phyloP scores from a whole-genome alignment of 73 alveolate species.

The Paramecium octaurelia region DNA sequence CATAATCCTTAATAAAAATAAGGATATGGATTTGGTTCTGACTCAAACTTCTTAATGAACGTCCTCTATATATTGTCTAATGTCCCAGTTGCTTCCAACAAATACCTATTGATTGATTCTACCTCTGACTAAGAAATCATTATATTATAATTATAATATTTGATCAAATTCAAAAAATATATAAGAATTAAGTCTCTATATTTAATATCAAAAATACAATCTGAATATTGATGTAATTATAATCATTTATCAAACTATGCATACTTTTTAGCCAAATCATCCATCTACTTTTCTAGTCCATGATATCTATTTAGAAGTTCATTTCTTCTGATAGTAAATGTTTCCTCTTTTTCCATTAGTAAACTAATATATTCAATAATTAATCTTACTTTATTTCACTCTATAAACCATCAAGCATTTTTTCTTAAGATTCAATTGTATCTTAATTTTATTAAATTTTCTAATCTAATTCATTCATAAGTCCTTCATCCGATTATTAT shows the following conservation, averaged over 20 bases:
- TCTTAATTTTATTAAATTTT: constrained; percentile 34
- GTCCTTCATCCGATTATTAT: neutral
- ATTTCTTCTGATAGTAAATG: constrained; percentile 5
- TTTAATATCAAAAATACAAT: no score
- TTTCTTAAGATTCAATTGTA: constrained; percentile 9
- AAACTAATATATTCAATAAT: neutral
- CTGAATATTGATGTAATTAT: neutral
- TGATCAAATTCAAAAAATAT: neutral
- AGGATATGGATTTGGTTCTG: neutral
- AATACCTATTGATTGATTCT: neutral
- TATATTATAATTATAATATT: neutral
- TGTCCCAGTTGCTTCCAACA: neutral
- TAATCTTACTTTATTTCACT: neutral
- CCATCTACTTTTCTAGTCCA: constrained; percentile 45
- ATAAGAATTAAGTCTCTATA: neutral
- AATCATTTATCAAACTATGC: constrained; percentile 33
- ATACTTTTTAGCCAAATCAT: constrained; percentile 39
- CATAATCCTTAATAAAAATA: neutral
- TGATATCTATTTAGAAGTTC: constrained; percentile 26
- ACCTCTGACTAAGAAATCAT: neutral
- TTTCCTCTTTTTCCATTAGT: constrained; percentile 1
- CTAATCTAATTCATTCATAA: neutral
- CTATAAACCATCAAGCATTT: neutral
- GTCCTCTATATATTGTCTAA: neutral
- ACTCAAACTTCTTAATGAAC: neutral